Evolutionary conservation across 495 filamentous ascomycete species (phyloP), one percentile per base, ranked within the genome.

Genomic region (Hypoxylon lenormandii): DNA sequence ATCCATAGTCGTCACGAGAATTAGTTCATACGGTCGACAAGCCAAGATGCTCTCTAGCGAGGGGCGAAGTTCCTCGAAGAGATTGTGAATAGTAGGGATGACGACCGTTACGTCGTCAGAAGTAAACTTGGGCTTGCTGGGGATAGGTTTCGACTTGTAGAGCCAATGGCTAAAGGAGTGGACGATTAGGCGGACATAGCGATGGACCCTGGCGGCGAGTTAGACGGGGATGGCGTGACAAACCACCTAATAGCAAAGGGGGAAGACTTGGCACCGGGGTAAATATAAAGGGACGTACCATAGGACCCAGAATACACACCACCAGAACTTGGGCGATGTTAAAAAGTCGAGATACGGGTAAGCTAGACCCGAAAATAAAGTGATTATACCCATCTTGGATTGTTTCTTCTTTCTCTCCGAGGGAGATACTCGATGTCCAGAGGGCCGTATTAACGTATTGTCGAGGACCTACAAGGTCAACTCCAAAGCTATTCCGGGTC

Each of bases 31-130:
- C 7, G 84, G 84, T 7, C 74, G 72, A 70, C 83, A 85, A 12
- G 82, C 83, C 18, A 87, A 64, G 46, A 87, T 86, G 73, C 84
- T 87, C 69, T 82, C 76, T 0, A 87, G 69, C 13, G 83, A 84
- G 10, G 79, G 75, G 36, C 77, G 79, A 22, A 87, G 79, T 42
- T 87, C 83, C 58, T 85, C 80, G 26, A 85, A 83, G 40, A 62
- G 77, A 64, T 86, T 84, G 43, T 83, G 77, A 22, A 86, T 76
- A n/a, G 83, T 85, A 0, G 85, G 85, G 21, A 88, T 73, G 45
- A 88, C 80, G 46, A 86, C 82, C 2, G 84, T 85, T 66, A 87
- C 84, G 67, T 87, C 82, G 15, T 71, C 53, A 15, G 79, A 72
- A 11, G 49, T 75, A 65, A 82, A 79, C 13, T 52, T 76, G 7